Conservation (phyloP, 2,329 filamentous ascomycete species). For the Tolypocladium tundrense region DNA sequence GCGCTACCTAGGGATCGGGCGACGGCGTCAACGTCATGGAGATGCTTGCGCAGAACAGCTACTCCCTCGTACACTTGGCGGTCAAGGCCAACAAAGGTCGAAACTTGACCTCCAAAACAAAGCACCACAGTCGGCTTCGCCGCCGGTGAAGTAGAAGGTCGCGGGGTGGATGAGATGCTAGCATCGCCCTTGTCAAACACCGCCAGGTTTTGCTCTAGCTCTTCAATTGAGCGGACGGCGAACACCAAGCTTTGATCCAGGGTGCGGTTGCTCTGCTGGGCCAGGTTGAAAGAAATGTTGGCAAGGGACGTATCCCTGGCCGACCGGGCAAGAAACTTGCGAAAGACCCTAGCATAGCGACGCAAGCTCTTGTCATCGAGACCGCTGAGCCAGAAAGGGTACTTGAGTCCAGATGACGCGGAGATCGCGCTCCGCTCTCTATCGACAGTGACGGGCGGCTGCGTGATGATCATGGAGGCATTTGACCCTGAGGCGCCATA, state of each 20-base stretch:
- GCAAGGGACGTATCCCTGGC: not conserved
- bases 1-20: slow-evolving; percentile 7
- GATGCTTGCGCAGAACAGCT: slow-evolving; percentile 10
- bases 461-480: slow-evolving; percentile 11
- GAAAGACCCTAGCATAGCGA: not conserved
- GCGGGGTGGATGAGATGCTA: not conserved
- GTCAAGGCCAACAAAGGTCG: slow-evolving; percentile 18
- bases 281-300: slow-evolving; percentile 21
- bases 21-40: slow-evolving; percentile 3
- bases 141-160: not conserved
- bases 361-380: slow-evolving; percentile 1
- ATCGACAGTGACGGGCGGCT: not conserved
- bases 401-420: not conserved
- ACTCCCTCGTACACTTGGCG: slow-evolving; percentile 16
- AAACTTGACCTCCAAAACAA: slow-evolving; percentile 19
- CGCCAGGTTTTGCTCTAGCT: slow-evolving; percentile 15
- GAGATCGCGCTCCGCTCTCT: not conserved
- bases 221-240: slow-evolving; percentile 3
- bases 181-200: not conserved
- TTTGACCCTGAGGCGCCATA: slow-evolving; percentile 21
- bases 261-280: slow-evolving; percentile 16
- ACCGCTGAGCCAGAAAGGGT: slow-evolving; percentile 2
- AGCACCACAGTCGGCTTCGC: slow-evolving; percentile 18
- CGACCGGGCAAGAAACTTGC: not conserved
- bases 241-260: slow-evolving; percentile 14